These are phyloP conservation scores for Arthroderma sp. DNA, from an alignment of 2,329 filamentous ascomycete species.

Conservation along the genomic window DNA sequence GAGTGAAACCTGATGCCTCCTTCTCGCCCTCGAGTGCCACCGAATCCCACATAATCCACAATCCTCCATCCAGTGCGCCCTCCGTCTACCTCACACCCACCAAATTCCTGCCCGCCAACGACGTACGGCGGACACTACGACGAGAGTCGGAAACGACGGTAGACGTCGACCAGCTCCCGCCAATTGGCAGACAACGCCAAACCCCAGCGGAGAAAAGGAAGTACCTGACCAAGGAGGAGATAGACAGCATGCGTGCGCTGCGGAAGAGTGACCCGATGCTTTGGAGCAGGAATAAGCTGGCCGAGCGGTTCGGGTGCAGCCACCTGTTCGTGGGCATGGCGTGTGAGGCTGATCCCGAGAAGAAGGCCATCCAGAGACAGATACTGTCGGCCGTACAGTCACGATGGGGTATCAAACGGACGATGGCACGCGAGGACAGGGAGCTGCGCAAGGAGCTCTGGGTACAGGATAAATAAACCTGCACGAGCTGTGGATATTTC, in stretches of 20 bases:
- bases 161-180: conserved; percentile 29
- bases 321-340: conserved; percentile 52
- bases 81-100: conserved; percentile 52
- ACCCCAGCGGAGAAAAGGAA: conserved; percentile 46
- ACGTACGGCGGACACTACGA: conserved; percentile 42
- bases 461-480: conserved; percentile 43
- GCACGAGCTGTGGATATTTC: no score
- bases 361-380: conserved; percentile 37
- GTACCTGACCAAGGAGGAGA: conserved; percentile 45
- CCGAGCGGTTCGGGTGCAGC: conserved; percentile 52
- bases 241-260: conserved; percentile 48
- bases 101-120: conserved; percentile 51
- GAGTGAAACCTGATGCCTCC: conserved; percentile 42
- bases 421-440: conserved; percentile 50
- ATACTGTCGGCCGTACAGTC: conserved; percentile 44
- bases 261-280: conserved; percentile 43
- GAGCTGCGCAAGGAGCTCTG: conserved; percentile 48
- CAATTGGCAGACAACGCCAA: conserved; percentile 29
- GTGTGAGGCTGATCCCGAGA: conserved; percentile 40
- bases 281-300: conserved; percentile 49
- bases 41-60: conserved; percentile 50
- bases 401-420: conserved; percentile 49
- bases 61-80: conserved; percentile 52
- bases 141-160: conserved; percentile 20
- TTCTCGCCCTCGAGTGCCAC: conserved; percentile 26